Evolutionary conservation across 176 grass and related monocot genomes (phyloP), one percentile per base, ranked within the genome.

Genomic region (Bromus sterilis): DNA sequence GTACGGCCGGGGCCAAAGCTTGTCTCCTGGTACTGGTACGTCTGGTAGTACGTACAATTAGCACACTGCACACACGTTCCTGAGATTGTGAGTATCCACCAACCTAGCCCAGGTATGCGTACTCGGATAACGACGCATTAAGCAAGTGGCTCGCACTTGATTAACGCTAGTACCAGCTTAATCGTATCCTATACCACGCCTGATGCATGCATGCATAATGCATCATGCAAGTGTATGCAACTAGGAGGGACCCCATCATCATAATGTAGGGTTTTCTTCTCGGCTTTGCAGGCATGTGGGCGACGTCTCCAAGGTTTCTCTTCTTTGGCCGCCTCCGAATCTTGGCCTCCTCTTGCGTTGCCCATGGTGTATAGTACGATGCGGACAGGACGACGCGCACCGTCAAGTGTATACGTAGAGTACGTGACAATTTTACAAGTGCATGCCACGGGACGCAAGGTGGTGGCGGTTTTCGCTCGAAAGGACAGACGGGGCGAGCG

Each of bases 361-460:
- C n/a, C n/a, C n/a, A n/a, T n/a, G 43, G 56, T 31, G 58, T 68
- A 36, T 15, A 20, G 46, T 63, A 64, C 8, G 61, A 8, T 5
- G 62, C 13, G 60, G 43, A 40, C 59, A n/a, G 77, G 46, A 62
- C 28, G 59, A 62, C 11, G 30, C 21, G n/a, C 37, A 49, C 49
- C 4, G 20, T 58, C 32, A 29, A 53, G 49, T 11, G 14, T 34
- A 30, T 40, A 0, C 36, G 21, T 23, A 24, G 10, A 40, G 4
- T 67, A 70, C 72, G 21, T 61, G 72, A 39, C 86, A 82, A 73
- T 56, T 35, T 74, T 74, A 55, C 66, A 65, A 40, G 53, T 20
- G 86, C 80, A 53, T 77, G 56, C 12, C 42, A 80, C 68, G 34
- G 56, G 28, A 18, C 25, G 40, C 40, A 61, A 31, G 4, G 37